phyloP scores from a whole-genome alignment of 192 early-diverging fungal genomes.

The Lobosporangium transversale region DNA sequence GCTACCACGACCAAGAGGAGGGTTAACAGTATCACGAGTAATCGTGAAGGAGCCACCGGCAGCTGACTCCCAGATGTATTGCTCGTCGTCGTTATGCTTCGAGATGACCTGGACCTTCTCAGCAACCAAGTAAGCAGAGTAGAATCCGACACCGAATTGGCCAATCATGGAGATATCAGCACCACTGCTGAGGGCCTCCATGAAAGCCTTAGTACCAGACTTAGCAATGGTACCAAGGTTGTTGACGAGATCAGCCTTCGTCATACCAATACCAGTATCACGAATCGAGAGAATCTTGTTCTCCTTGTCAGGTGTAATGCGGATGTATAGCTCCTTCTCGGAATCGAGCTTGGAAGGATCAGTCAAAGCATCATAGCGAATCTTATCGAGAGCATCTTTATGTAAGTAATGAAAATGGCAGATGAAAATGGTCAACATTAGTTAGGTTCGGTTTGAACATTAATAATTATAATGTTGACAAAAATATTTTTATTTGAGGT shows the following conservation, averaged over 20 bases:
- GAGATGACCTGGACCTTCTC: constrained; percentile 96
- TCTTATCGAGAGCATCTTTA: constrained; percentile 95
- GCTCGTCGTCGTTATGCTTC: constrained; percentile 97
- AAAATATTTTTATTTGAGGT: too few species aligned
- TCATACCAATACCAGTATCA: constrained; percentile 93
- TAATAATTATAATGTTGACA: too few species aligned
- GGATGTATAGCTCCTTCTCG: constrained; percentile 94
- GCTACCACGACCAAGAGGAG: constrained; percentile 93
- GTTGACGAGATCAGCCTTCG: constrained; percentile 95
- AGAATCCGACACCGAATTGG: constrained; percentile 99
- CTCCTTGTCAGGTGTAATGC: constrained; percentile 86
- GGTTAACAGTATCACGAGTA: constrained; percentile 91
- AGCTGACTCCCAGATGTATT: constrained; percentile 95
- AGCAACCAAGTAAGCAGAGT: constrained; percentile 99
- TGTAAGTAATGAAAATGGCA: background rate
- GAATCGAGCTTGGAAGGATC: constrained; percentile 93
- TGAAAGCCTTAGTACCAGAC: constrained; percentile 99
- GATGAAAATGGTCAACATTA: background rate
- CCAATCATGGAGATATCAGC: constrained; percentile 99
- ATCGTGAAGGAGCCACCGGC: constrained; percentile 95
- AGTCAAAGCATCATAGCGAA: constrained; percentile 96
- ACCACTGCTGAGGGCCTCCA: constrained; percentile 95
- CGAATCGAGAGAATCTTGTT: constrained; percentile 90
- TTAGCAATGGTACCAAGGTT: constrained; percentile 99
- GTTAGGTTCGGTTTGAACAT: too few species aligned